Evolutionary conservation across 108 stramenopile species (phyloP).

Genomic region (Cyclotella baltica): DNA sequence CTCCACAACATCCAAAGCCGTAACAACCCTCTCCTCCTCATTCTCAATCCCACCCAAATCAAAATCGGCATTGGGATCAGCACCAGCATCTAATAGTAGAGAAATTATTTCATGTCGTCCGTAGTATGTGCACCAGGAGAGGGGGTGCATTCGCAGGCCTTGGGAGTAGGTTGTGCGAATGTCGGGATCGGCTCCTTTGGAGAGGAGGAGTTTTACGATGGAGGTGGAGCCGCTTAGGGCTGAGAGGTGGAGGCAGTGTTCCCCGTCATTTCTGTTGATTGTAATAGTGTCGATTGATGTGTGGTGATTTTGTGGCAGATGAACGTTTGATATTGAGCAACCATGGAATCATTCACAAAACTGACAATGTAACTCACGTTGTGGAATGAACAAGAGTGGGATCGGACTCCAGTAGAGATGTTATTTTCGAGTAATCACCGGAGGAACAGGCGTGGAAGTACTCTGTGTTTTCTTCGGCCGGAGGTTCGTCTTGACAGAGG

Average conservation of each 20-base stretch:
- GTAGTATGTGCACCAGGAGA: conserved; percentile 84
- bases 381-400: conserved; percentile 16
- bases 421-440: conserved; percentile 6
- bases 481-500: too few species aligned
- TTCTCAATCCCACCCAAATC: conserved; percentile 55
- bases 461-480: conserved; percentile 34
- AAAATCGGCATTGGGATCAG: conserved; percentile 83
- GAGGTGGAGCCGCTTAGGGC: conserved; percentile 64
- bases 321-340: not conserved
- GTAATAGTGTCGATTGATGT: not conserved
- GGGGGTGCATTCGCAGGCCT: conserved; percentile 85
- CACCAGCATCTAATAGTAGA: conserved; percentile 72
- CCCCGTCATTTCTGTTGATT: conserved; percentile 56
- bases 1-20: conserved; percentile 75
- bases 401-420: not conserved
- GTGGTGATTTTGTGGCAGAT: not conserved
- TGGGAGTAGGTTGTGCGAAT: conserved; percentile 71
- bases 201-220: conserved; percentile 62
- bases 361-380: not conserved
- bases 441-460: conserved; percentile 31
- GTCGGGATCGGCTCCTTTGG: conserved; percentile 79
- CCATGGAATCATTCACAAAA: not conserved
- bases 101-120: conserved; percentile 72
- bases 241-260: conserved; percentile 80
- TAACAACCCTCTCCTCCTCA: conserved; percentile 30